Evolutionary conservation across 2,329 filamentous ascomycete genomes (phyloP).

Genomic region (Calonectria pauciramosa): DNA sequence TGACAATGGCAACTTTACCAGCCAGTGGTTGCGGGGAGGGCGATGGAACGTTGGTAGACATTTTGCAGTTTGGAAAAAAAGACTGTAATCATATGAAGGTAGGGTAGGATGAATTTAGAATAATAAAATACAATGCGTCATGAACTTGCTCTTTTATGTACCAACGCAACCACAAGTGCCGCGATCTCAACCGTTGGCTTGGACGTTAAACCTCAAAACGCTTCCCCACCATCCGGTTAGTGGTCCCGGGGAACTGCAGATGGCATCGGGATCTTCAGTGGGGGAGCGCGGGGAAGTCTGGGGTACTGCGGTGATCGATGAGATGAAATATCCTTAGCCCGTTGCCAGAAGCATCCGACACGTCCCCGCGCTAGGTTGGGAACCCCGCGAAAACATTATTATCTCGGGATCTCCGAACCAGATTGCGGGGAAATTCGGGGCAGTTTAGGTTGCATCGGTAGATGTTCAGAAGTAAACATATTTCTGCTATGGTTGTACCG

Average conservation of each 20-base stretch:
- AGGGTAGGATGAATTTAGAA: not conserved
- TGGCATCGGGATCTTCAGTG: not conserved
- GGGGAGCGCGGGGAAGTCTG: not conserved
- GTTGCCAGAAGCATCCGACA: not conserved
- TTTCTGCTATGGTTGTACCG: too few relatives aligned
- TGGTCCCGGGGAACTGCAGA: not conserved
- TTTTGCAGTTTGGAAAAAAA: not conserved
- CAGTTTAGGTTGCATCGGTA: not conserved
- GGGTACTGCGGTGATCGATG: not conserved
- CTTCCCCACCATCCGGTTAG: not conserved
- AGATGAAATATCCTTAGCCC: not conserved
- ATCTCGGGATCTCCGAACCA: not conserved
- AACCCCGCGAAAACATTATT: not conserved
- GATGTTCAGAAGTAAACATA: not conserved
- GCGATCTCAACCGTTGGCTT: not conserved
- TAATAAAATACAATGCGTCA: not conserved
- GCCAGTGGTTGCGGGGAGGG: not conserved
- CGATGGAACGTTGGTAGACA: not conserved
- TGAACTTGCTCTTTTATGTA: not conserved
- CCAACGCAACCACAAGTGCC: not conserved
- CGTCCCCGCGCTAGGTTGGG: not conserved
- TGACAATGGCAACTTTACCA: not conserved
- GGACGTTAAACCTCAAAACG: not conserved
- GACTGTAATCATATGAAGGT: not conserved
- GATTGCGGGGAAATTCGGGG: not conserved